Base-by-base conservation (phyloP, 352 stramenopile genomes). In the Phytophthora podocarpi region DNA sequence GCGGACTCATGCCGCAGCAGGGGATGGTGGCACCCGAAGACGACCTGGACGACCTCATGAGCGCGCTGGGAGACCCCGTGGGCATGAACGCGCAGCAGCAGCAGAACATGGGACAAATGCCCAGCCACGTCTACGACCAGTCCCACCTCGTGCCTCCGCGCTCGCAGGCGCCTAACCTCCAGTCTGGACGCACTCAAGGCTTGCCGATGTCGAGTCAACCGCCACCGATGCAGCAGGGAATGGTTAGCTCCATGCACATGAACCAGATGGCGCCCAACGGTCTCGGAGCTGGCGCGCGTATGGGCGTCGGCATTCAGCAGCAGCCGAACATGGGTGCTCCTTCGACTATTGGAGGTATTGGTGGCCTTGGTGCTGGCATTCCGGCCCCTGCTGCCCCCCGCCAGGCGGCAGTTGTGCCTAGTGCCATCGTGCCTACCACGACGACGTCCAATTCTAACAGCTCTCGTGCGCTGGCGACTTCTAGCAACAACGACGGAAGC, bases 101-200 rank as follows among this genome's bases (percentile, higher is more conserved):
- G 16, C 67, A 74, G 34, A 72, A 84, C 49, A 36, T 90, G 27
- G 66, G 70, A 4, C 77, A 85, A 40, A 82, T 88, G 54, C 72
- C 68, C 24, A 70, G 58, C 39, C 71, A 75, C 53, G 72, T 90
- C 34, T 91, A 87, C 61, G 74, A 91, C 67, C 76, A 85, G 64
- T 61, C 59, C 51, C 81, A 88, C 45, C 57, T 87, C 16, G 78
- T 87, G 60, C 75, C 63, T 12, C 67, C 59, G n/a, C 72, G 49
- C 10, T 67, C 69, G 16, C 76, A 83, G 53, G 68, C 72, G 27
- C 65, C 46, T 21, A 61, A 40, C 7, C 35, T 69, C 9, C 62
- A 59, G 20, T 13, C 56, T 13, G 67, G 61, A 59, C 46, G 68
- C 15, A 53, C 63, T 12, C 70, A 78, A 40, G 59, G 60, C 7